Conservation (phyloP, 176 grass and related monocot species). For the Cymbopogon citratus region DNA sequence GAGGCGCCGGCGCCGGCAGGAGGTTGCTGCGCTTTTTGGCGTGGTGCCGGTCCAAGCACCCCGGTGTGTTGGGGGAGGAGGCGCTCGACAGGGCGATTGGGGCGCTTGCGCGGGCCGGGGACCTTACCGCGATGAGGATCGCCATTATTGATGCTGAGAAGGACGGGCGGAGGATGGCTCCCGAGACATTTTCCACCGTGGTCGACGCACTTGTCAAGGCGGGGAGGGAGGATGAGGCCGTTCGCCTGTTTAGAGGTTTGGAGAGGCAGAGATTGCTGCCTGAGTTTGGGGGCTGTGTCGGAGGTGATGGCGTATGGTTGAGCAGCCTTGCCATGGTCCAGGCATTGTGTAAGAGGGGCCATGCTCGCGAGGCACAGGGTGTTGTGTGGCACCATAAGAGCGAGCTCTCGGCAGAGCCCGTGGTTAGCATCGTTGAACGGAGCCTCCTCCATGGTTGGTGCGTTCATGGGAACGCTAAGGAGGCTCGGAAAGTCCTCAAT, state of each 20-base stretch:
- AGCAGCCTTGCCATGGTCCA: slow-evolving; percentile 50
- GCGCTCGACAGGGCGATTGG: slow-evolving; percentile 44
- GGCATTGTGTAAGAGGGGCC: slow-evolving; percentile 50
- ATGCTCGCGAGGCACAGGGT: slow-evolving; percentile 42
- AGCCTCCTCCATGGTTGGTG: slow-evolving; percentile 73
- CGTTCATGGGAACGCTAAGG: slow-evolving; percentile 47
- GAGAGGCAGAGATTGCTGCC: slow-evolving; percentile 40
- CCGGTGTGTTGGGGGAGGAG: background rate
- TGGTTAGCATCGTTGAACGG: slow-evolving; percentile 36
- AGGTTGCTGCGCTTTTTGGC: slow-evolving; percentile 57
- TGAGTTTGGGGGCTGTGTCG: background rate
- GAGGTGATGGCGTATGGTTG: slow-evolving; percentile 2
- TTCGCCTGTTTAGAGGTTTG: slow-evolving; percentile 50
- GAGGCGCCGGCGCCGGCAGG: background rate
- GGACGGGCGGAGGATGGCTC: slow-evolving; percentile 35
- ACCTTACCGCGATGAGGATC: slow-evolving; percentile 54
- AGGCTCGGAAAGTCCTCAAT: slow-evolving; percentile 48
- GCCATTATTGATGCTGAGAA: slow-evolving; percentile 31
- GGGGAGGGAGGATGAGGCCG: slow-evolving; percentile 45
- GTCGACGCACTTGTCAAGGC: slow-evolving; percentile 42
- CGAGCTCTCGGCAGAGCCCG: slow-evolving; percentile 27
- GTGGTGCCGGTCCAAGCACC: slow-evolving; percentile 50
- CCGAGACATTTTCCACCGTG: slow-evolving; percentile 45
- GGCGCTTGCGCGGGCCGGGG: slow-evolving; percentile 34
- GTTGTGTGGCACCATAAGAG: slow-evolving; percentile 58